phyloP scores from a whole-genome alignment of 495 filamentous ascomycete species.

The Chaetomium fimeti region DNA sequence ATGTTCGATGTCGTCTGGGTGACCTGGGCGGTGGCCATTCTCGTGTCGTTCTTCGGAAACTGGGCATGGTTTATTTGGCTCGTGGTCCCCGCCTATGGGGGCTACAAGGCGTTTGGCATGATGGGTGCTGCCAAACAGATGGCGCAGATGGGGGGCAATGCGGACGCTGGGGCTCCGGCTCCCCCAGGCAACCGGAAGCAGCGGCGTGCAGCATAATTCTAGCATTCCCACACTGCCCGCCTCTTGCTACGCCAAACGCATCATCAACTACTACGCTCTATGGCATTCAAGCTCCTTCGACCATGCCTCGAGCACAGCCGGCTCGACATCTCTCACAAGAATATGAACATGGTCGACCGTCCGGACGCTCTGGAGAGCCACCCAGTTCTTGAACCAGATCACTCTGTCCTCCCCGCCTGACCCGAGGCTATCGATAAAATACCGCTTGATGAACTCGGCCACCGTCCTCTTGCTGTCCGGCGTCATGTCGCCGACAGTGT shows the following conservation, averaged over 20 bases:
- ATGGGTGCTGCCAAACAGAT: conserved; percentile 65
- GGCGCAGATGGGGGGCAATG: conserved; percentile 42
- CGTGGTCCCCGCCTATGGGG: conserved; percentile 67
- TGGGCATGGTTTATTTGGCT: conserved; percentile 73
- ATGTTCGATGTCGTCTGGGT: conserved; percentile 97
- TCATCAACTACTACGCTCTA: conserved; percentile 24
- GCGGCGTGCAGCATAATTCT: conserved; percentile 39
- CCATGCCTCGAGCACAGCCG: conserved; percentile 62
- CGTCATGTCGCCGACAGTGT: conserved; percentile 69
- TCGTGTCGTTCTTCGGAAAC: conserved; percentile 68
- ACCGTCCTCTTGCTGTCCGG: conserved; percentile 61
- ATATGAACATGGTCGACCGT: conserved; percentile 68
- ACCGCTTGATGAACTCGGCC: conserved; percentile 62
- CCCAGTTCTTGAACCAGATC: conserved; percentile 94
- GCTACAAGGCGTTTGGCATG: conserved; percentile 66
- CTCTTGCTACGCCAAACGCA: conserved; percentile 6
- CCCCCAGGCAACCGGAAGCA: conserved; percentile 52
- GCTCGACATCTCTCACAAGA: conserved; percentile 60
- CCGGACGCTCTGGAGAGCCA: conserved; percentile 80
- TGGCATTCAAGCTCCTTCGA: conserved; percentile 45
- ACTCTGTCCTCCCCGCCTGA: conserved; percentile 57
- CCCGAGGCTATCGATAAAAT: conserved; percentile 62
- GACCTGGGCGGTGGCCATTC: conserved; percentile 68
- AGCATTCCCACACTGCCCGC: conserved; percentile 9
- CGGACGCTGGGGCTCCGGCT: conserved; percentile 30